Conservation (phyloP, 1,284 basidiomycete genomes). For the Pseudozyma hubeiensis region DNA sequence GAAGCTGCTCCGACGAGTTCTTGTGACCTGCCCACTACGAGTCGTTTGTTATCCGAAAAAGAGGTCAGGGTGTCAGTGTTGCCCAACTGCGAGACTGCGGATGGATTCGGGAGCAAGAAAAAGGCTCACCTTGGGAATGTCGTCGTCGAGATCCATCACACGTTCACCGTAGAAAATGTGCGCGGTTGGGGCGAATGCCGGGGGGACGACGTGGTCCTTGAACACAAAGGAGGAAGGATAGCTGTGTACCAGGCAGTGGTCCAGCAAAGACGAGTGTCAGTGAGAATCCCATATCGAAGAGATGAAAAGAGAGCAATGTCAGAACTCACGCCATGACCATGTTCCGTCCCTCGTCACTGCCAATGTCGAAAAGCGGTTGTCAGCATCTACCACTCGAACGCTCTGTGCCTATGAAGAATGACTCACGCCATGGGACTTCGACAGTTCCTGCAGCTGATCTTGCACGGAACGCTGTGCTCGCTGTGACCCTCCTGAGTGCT, state of each 20-base stretch:
- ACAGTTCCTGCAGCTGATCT: constrained; percentile 51
- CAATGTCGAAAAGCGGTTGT: background rate
- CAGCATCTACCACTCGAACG: background rate
- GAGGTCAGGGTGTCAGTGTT: background rate
- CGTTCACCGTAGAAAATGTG: constrained; percentile 53
- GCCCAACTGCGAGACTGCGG: background rate
- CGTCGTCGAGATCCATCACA: constrained; percentile 50
- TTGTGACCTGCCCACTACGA: constrained; percentile 45
- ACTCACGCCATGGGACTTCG: constrained; percentile 46
- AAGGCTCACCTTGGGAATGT: constrained; percentile 41
- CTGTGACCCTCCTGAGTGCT: constrained; percentile 44
- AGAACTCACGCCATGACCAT: constrained; percentile 54
- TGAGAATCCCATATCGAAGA: background rate
- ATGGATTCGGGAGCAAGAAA: background rate
- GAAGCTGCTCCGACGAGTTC: constrained; percentile 31
- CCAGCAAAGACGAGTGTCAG: background rate
- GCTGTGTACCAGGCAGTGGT: background rate
- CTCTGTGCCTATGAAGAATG: too few species aligned
- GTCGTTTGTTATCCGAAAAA: too few species aligned
- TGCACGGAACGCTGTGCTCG: constrained; percentile 47
- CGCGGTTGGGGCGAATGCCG: constrained; percentile 38
- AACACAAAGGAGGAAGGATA: constrained; percentile 49
- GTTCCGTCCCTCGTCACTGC: constrained; percentile 48
- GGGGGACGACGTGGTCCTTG: constrained; percentile 34
- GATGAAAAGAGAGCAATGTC: background rate